phyloP scores from a whole-genome alignment of 1,284 basidiomycete genomes.

The Ustilago hordei region DNA sequence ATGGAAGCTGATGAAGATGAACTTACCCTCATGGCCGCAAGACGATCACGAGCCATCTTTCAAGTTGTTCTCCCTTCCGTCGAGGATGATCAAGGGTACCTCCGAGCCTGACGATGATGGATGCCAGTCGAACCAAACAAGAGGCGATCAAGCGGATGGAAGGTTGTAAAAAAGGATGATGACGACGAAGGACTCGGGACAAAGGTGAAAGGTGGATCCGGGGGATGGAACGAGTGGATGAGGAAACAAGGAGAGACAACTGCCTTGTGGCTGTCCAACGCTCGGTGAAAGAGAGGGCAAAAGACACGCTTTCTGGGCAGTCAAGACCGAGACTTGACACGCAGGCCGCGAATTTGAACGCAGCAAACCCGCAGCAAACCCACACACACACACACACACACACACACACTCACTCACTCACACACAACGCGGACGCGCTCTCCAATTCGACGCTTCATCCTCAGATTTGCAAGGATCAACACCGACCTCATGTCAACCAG shows the following conservation, averaged over 20 bases:
- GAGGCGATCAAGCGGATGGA: constrained; percentile 1
- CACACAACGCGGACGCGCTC: not conserved
- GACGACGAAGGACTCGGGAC: not conserved
- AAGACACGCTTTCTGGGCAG: constrained; percentile 6
- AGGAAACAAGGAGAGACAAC: constrained; percentile 3
- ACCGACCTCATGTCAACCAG: not conserved
- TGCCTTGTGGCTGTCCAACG: not conserved
- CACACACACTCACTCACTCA: constrained; percentile 9
- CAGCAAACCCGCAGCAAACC: not conserved
- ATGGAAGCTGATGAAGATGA: not conserved
- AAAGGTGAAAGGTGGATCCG: constrained; percentile 1
- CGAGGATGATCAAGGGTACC: not conserved
- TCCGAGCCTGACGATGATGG: not conserved
- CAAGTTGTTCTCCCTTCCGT: not conserved
- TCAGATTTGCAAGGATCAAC: not conserved
- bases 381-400: constrained; percentile 8
- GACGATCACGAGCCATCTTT: constrained; percentile 58
- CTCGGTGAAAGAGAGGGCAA: not conserved
- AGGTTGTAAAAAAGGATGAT: not conserved
- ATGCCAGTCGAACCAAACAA: not conserved
- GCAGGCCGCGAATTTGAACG: too few relatives aligned
- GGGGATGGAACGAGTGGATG: not conserved
- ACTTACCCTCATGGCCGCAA: constrained; percentile 59
- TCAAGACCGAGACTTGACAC: constrained; percentile 6
- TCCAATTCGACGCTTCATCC: not conserved